phyloP scores from a whole-genome alignment of 179 eudicot species.

The Gypsophila paniculata region DNA sequence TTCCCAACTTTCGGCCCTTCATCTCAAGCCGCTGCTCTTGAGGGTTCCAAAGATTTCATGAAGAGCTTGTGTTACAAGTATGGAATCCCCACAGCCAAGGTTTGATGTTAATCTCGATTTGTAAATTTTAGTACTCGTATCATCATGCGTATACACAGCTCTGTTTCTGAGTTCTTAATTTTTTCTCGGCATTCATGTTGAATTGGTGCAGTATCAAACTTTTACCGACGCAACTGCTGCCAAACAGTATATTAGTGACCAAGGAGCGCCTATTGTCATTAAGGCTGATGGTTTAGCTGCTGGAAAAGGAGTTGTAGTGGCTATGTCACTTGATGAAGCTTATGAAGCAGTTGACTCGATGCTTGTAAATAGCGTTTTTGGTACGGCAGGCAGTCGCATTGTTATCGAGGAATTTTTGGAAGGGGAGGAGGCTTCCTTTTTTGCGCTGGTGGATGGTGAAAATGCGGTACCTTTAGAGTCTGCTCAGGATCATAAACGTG shows the following conservation, averaged over 20 bases:
- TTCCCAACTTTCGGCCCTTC: slow-evolving; percentile 92
- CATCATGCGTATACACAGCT: no score
- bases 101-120: slow-evolving; percentile 25
- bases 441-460: slow-evolving; percentile 91
- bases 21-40: slow-evolving; percentile 87
- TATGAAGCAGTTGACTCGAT: slow-evolving; percentile 80
- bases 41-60: slow-evolving; percentile 95
- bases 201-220: slow-evolving; percentile 67
- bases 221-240: slow-evolving; percentile 75
- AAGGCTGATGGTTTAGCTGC: slow-evolving; percentile 96
- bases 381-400: slow-evolving; percentile 82
- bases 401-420: slow-evolving; percentile 79
- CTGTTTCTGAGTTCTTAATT: background rate
- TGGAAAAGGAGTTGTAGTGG: slow-evolving; percentile 93
- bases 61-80: slow-evolving; percentile 86
- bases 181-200: slow-evolving; percentile 20
- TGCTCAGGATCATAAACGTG: slow-evolving; percentile 96
- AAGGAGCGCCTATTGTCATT: slow-evolving; percentile 85
- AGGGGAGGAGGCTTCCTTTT: slow-evolving; percentile 94
- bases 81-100: slow-evolving; percentile 97
- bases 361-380: slow-evolving; percentile 67
- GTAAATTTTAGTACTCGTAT: background rate
- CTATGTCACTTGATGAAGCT: slow-evolving; percentile 75
- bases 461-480: slow-evolving; percentile 84
- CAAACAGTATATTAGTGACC: slow-evolving; percentile 65